Percentiles rank a stretch among this genome's conserved stretches.
Conservation (phyloP, 2,329 filamentous ascomycete species). For the Pseudogymnoascus sp. region DNA sequence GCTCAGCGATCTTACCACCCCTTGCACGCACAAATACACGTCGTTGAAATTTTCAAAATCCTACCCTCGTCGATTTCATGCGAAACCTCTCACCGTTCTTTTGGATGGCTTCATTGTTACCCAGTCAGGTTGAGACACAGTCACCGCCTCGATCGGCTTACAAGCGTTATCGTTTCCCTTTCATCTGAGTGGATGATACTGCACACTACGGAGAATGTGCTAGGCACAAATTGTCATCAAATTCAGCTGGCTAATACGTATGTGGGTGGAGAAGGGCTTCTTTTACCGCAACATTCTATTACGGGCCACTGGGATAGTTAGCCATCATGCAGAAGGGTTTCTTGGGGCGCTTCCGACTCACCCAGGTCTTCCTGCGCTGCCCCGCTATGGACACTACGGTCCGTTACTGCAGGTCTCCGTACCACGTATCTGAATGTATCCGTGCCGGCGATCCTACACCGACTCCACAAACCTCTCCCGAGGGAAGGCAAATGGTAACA, state of each 20-base stretch:
- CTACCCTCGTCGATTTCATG: conserved; percentile 1
- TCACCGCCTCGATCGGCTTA: conserved; percentile 8
- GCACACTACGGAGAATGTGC: not conserved
- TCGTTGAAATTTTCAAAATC: conserved; percentile 6
- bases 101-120: conserved; percentile 5
- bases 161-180: conserved; percentile 1
- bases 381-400: conserved; percentile 9
- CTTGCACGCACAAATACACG: not conserved
- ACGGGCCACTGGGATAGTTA: not conserved
- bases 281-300: conserved; percentile 3
- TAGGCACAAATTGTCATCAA: not conserved
- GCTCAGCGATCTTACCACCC: conserved; percentile 4
- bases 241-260: conserved; percentile 8
- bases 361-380: not conserved
- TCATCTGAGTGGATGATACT: conserved; percentile 4
- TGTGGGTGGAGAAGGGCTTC: conserved; percentile 7
- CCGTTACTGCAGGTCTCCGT: conserved; percentile 7
- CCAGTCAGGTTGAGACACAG: conserved; percentile 7
- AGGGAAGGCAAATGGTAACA: not conserved
- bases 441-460: conserved; percentile 3
- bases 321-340: conserved; percentile 2
- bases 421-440: conserved; percentile 2
- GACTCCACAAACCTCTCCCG: conserved; percentile 5
- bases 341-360: conserved; percentile 6
- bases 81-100: conserved; percentile 7